Evolutionary conservation across 1,284 basidiomycete species (phyloP).

Genomic region (Boletus mariae): DNA sequence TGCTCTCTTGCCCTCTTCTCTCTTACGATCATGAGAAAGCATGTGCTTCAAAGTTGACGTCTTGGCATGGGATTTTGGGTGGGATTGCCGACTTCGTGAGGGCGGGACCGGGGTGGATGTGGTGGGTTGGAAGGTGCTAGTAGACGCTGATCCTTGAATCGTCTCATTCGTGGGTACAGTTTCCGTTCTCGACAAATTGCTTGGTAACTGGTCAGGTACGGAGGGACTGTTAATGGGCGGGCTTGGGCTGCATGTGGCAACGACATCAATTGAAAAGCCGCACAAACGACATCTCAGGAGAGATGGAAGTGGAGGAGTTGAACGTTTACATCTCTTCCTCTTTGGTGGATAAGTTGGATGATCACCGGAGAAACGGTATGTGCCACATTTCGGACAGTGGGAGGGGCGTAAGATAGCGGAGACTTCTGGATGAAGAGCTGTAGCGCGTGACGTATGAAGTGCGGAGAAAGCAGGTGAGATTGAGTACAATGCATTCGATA

Average conservation of each 20-base stretch:
- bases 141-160: not conserved
- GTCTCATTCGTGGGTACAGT: not conserved
- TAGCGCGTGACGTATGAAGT: constrained; percentile 47
- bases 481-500: constrained; percentile 46
- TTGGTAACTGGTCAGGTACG: not conserved
- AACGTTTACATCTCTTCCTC: constrained; percentile 12
- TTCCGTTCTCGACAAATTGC: not conserved
- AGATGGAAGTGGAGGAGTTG: not conserved
- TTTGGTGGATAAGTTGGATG: constrained; percentile 14
- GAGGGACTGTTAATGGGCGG: not conserved
- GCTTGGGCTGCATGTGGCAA: not conserved
- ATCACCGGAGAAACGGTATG: constrained; percentile 36
- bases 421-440: constrained; percentile 31
- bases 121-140: not conserved
- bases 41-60: constrained; percentile 55
- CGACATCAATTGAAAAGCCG: constrained; percentile 12
- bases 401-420: constrained; percentile 22
- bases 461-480: constrained; percentile 57
- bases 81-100: constrained; percentile 1
- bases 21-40: constrained; percentile 55
- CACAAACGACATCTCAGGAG: constrained; percentile 23
- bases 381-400: constrained; percentile 53
- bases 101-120: not conserved
- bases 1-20: constrained; percentile 39
- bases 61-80: constrained; percentile 29